A percentile compares a stretch with the other conserved stretches of the same genome.
Evolutionary conservation across 2,329 filamentous ascomycete species (phyloP).

Genomic region (Epicoccum sorghinum): DNA sequence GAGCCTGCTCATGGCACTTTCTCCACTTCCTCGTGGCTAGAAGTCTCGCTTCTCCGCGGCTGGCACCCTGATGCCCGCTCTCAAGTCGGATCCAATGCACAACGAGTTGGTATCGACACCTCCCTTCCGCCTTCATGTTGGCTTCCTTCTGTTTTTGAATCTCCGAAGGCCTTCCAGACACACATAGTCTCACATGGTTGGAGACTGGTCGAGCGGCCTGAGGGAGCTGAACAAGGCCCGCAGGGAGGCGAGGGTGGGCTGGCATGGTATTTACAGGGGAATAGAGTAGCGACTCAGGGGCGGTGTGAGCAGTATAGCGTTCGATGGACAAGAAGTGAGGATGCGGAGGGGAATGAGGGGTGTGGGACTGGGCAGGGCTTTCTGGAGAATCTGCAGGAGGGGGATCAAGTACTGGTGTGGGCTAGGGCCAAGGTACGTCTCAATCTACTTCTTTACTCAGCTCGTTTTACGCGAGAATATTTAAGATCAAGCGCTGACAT

Average conservation of each 20-base stretch:
- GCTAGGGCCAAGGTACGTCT: constrained; percentile 37
- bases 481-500: neutral
- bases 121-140: constrained; percentile 10
- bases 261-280: constrained; percentile 44
- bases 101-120: neutral
- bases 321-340: constrained; percentile 20
- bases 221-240: constrained; percentile 23
- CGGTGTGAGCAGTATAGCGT: constrained; percentile 21
- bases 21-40: constrained; percentile 41
- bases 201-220: constrained; percentile 27
- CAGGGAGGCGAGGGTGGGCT: constrained; percentile 31
- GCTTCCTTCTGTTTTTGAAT: constrained; percentile 1
- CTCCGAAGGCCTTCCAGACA: neutral
- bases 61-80: too few relatives aligned
- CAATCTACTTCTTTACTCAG: neutral
- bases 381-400: constrained; percentile 29
- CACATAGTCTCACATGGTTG: constrained; percentile 17
- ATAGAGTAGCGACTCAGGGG: constrained; percentile 28
- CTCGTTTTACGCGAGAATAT: too few relatives aligned
- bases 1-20: constrained; percentile 34
- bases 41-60: constrained; percentile 37
- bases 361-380: constrained; percentile 37
- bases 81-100: too few relatives aligned
- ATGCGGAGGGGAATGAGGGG: constrained; percentile 22
- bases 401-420: constrained; percentile 40